These are phyloP conservation scores for Boletus insuetus DNA, from an alignment of 768 basidiomycete genomes.

Conservation along the genomic window DNA sequence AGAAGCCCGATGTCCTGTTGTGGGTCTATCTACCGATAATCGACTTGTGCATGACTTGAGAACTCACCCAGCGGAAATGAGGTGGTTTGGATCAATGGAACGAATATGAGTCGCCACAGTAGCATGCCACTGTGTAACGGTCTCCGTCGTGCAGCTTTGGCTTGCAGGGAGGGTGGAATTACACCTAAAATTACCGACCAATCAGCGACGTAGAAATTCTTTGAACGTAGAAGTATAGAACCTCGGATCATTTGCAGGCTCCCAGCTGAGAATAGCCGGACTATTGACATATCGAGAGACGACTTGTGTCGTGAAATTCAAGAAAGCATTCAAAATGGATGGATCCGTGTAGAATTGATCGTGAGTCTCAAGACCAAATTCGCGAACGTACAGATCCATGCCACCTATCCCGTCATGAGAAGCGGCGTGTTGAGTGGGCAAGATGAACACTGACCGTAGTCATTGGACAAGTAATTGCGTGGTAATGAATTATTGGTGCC, in stretches of 20 bases:
- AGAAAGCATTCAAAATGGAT: constrained; percentile 48
- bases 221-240: constrained; percentile 17
- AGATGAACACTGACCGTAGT: constrained; percentile 46
- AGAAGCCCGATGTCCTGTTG: constrained; percentile 53
- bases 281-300: constrained; percentile 55
- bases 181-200: constrained; percentile 39
- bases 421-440: background rate
- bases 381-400: constrained; percentile 63
- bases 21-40: background rate
- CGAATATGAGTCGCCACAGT: constrained; percentile 44
- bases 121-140: constrained; percentile 57
- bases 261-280: constrained; percentile 54
- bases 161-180: constrained; percentile 50
- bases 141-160: constrained; percentile 44
- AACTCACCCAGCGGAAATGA: constrained; percentile 59
- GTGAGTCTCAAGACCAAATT: constrained; percentile 42
- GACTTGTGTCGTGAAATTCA: constrained; percentile 54
- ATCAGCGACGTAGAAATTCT: background rate
- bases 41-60: background rate
- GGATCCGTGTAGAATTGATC: constrained; percentile 59
- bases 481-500: constrained; percentile 42
- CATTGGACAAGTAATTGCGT: constrained; percentile 57
- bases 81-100: constrained; percentile 57
- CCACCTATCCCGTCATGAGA: constrained; percentile 42
- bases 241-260: constrained; percentile 67